Conservation (phyloP, 345 rosid species). For the Boechera retrofracta region DNA sequence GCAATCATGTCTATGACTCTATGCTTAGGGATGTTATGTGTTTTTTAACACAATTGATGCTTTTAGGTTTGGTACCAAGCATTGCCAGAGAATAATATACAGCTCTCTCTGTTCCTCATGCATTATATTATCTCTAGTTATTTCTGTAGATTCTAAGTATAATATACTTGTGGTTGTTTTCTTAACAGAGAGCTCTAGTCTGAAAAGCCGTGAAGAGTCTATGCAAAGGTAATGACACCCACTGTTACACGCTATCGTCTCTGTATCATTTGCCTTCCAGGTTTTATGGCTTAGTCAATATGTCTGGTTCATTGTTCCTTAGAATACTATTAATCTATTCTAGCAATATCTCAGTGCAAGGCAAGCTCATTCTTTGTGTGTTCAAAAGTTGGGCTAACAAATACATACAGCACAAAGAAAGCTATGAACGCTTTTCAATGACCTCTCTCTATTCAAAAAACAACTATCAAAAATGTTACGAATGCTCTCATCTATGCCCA, state of each 20-base stretch:
- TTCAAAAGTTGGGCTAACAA: too few relatives aligned
- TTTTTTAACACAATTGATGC: constrained; percentile 11
- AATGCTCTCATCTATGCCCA: constrained; percentile 8
- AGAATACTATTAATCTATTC: not conserved
- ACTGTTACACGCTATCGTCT: constrained; percentile 13
- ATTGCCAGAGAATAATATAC: constrained; percentile 13
- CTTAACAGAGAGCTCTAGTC: constrained; percentile 59
- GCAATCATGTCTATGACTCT: not conserved
- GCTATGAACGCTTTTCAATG: not conserved
- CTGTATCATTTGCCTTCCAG: not conserved
- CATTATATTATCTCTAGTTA: constrained; percentile 19
- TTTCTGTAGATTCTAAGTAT: constrained; percentile 32
- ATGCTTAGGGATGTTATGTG: constrained; percentile 21
- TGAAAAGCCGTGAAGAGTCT: constrained; percentile 50
- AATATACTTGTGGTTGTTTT: constrained; percentile 24
- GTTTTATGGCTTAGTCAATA: constrained; percentile 25
- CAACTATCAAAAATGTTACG: not conserved
- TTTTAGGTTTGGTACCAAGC: constrained; percentile 17
- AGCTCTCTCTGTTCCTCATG: constrained; percentile 23
- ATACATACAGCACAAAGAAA: not conserved
- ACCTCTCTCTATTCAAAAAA: not conserved
- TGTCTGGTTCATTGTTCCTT: not conserved
- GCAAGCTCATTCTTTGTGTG: not conserved
- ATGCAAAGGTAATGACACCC: constrained; percentile 55
- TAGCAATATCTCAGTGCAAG: constrained; percentile 10